phyloP scores from a whole-genome alignment of 2,329 filamentous ascomycete species.

The Pseudogymnoascus sp. region DNA sequence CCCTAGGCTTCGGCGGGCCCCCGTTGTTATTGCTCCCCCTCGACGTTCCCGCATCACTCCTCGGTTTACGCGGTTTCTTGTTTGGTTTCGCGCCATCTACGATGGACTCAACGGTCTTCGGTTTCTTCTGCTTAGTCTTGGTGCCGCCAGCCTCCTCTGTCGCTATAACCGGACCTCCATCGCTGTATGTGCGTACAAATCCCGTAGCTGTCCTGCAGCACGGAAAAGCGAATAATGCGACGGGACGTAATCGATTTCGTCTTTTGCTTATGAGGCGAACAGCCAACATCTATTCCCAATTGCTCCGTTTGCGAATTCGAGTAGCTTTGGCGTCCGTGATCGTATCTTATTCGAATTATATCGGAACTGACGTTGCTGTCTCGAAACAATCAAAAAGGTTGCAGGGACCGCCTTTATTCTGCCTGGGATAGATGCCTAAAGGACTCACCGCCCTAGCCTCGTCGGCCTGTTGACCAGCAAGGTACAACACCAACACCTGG shows the following conservation, averaged over 20 bases:
- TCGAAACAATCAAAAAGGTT: background rate
- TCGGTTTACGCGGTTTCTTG: background rate
- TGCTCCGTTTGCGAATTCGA: conserved; percentile 2
- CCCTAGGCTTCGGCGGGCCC: background rate
- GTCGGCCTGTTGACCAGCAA: conserved; percentile 7
- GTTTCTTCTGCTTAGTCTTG: background rate
- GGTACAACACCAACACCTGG: background rate
- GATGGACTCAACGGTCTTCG: background rate
- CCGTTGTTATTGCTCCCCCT: background rate
- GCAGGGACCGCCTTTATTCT: conserved; percentile 3
- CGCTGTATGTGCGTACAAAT: background rate
- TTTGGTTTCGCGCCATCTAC: background rate
- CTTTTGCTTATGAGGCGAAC: background rate
- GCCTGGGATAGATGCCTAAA: background rate
- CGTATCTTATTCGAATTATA: background rate
- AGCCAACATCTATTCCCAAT: conserved; percentile 1
- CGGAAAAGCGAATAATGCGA: background rate
- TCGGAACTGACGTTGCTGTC: background rate
- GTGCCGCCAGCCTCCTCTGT: background rate
- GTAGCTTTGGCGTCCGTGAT: background rate
- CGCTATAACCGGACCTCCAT: conserved; percentile 2
- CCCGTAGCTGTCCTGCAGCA: background rate
- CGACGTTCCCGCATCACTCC: background rate
- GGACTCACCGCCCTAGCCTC: conserved; percentile 8
- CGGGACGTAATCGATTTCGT: conserved; percentile 2